Percentiles rank a stretch among this genome's conserved stretches.
Conservation (phyloP, 768 basidiomycete genomes). For the Agaricus subrufescens region DNA sequence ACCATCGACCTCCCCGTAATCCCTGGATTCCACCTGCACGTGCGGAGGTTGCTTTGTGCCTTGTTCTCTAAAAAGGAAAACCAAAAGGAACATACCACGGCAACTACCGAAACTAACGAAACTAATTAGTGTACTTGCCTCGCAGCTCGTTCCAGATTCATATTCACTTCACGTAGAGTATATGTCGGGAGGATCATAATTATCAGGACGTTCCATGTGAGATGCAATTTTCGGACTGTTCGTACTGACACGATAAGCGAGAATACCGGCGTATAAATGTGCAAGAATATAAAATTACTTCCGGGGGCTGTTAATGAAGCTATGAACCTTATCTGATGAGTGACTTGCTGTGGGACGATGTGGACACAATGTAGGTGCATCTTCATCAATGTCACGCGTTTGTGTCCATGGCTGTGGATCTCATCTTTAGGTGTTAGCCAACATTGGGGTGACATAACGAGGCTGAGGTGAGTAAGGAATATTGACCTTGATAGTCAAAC, state of each 20-base stretch:
- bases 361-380: slow-evolving; percentile 1
- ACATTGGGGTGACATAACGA: neutral
- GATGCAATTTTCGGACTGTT: neutral
- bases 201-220: neutral
- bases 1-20: slow-evolving; percentile 17
- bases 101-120: slow-evolving; percentile 1
- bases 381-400: neutral
- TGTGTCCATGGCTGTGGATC: neutral
- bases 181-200: slow-evolving; percentile 1
- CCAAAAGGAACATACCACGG: slow-evolving; percentile 8
- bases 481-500: neutral
- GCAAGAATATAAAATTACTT: neutral
- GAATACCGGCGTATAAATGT: neutral
- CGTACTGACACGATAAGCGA: neutral
- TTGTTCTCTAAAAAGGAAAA: slow-evolving; percentile 13
- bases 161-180: slow-evolving; percentile 1
- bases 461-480: slow-evolving; percentile 2
- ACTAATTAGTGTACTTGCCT: slow-evolving; percentile 5
- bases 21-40: slow-evolving; percentile 1
- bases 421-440: neutral
- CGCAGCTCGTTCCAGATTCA: neutral
- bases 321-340: slow-evolving; percentile 4
- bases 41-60: slow-evolving; percentile 15
- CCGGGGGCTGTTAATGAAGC: neutral
- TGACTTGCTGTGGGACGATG: slow-evolving; percentile 1